phyloP scores from a whole-genome alignment of 306 rosid genomes.

The Abrus pulchellus region DNA sequence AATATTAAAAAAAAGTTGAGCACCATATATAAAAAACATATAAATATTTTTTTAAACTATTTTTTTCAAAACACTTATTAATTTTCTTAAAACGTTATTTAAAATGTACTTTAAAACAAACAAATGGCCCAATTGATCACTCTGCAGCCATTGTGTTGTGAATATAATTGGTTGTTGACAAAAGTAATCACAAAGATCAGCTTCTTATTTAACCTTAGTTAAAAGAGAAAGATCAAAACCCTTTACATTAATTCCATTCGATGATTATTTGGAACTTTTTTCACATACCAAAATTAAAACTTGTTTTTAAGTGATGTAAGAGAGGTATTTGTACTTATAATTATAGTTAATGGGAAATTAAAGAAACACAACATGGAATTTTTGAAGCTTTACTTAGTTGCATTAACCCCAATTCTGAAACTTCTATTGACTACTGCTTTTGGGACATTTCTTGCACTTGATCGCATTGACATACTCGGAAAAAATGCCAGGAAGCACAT shows the following conservation, averaged over 20 bases:
- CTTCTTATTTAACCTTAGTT: neutral
- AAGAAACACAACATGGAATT: slow-evolving; percentile 39
- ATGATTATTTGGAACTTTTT: neutral
- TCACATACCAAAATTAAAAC: neutral
- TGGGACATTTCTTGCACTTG: slow-evolving; percentile 50
- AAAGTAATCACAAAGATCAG: neutral
- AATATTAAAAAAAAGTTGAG: no score
- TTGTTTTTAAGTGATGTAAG: neutral
- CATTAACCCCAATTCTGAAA: slow-evolving; percentile 49
- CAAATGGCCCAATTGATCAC: slow-evolving; percentile 4
- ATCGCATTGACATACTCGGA: slow-evolving; percentile 42
- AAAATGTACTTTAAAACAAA: neutral
- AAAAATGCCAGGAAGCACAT: slow-evolving; percentile 45
- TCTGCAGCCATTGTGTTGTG: neutral
- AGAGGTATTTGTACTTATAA: neutral
- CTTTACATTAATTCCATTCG: neutral
- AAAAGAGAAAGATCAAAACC: neutral
- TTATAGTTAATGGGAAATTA: neutral
- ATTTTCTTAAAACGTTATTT: neutral
- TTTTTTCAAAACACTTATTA: neutral
- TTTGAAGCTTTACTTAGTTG: slow-evolving; percentile 42
- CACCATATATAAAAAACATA: no score
- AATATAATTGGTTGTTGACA: neutral
- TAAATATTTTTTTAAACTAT: no score
- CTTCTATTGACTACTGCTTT: slow-evolving; percentile 43